Evolutionary conservation across 2,329 filamentous ascomycete genomes (phyloP).

Genomic region (Domatiomyces globalis): DNA sequence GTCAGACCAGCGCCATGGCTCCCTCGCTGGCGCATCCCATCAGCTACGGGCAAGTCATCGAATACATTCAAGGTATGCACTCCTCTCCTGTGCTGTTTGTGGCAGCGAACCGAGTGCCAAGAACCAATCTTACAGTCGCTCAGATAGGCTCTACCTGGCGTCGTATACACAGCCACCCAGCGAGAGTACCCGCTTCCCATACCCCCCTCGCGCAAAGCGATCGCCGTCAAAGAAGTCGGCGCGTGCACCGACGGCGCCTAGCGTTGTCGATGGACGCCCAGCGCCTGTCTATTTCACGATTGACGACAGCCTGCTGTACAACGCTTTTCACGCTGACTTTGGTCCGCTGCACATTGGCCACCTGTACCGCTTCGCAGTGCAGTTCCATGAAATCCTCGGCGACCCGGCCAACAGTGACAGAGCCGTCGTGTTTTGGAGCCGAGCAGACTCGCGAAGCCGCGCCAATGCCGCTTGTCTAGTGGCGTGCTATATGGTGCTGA

Average conservation of each 20-base stretch:
- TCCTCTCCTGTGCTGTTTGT: conserved; percentile 14
- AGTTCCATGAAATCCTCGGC: conserved; percentile 87
- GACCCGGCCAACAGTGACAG: conserved; percentile 80
- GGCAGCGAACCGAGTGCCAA: conserved; percentile 21
- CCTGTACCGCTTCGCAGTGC: conserved; percentile 87
- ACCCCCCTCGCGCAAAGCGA: conserved; percentile 44
- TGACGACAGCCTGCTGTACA: conserved; percentile 85
- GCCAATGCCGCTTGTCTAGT: conserved; percentile 87
- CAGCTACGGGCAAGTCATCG: conserved; percentile 77
- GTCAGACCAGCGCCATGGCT: conserved; percentile 10
- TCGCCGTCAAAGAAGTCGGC: conserved; percentile 67
- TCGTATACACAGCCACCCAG: conserved; percentile 75
- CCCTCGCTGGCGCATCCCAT: conserved; percentile 30
- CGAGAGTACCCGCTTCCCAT: conserved; percentile 73
- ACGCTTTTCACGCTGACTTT: conserved; percentile 97
- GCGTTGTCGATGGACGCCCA: conserved; percentile 33
- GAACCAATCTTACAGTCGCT: conserved; percentile 16
- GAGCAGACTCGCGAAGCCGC: conserved; percentile 73
- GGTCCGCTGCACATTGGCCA: conserved; percentile 95
- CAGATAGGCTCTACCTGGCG: conserved; percentile 88
- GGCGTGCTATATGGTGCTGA: conserved; percentile 96
- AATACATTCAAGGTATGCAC: conserved; percentile 73
- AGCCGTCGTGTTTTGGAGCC: conserved; percentile 92
- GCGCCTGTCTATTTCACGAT: conserved; percentile 87
- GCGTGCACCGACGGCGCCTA: conserved; percentile 46